These are phyloP conservation scores for Cylindrotheca fusiformis DNA, from an alignment of 108 stramenopile species.

Conservation along the genomic window DNA sequence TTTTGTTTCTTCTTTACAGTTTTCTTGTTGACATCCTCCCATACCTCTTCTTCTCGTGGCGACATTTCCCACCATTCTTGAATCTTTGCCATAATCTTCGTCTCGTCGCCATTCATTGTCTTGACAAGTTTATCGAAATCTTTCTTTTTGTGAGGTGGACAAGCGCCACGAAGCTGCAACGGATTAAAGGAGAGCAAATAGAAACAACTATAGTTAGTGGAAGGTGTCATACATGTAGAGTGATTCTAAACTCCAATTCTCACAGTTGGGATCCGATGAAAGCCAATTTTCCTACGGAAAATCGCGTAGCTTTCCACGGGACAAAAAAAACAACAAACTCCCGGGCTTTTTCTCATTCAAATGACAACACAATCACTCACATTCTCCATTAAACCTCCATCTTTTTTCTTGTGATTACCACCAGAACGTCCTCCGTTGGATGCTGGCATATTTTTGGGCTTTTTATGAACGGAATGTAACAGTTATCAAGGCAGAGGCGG, in stretches of 20 bases:
- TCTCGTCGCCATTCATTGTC: slow-evolving; percentile 77
- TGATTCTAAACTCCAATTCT: slow-evolving; percentile 1
- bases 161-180: slow-evolving; percentile 53
- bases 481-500: too few relatives aligned
- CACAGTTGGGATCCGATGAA: not conserved
- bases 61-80: slow-evolving; percentile 83
- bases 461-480: too few relatives aligned
- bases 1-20: slow-evolving; percentile 51
- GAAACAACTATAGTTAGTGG: too few relatives aligned
- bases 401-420: too few relatives aligned
- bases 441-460: too few relatives aligned
- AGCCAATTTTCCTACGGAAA: slow-evolving; percentile 2
- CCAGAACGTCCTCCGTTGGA: too few relatives aligned
- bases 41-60: slow-evolving; percentile 47
- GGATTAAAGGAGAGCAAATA: too few relatives aligned
- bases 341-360: too few relatives aligned
- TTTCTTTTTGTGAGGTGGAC: slow-evolving; percentile 75
- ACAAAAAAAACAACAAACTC: too few relatives aligned
- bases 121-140: slow-evolving; percentile 81
- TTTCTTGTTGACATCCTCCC: slow-evolving; percentile 76
- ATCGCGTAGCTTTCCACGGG: too few relatives aligned
- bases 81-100: slow-evolving; percentile 66
- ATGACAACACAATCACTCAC: too few relatives aligned
- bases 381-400: too few relatives aligned
- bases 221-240: not conserved